Evolutionary conservation across 2,329 filamentous ascomycete species (phyloP), one percentile per base, ranked within the genome.

Genomic region (Beauveria australis): DNA sequence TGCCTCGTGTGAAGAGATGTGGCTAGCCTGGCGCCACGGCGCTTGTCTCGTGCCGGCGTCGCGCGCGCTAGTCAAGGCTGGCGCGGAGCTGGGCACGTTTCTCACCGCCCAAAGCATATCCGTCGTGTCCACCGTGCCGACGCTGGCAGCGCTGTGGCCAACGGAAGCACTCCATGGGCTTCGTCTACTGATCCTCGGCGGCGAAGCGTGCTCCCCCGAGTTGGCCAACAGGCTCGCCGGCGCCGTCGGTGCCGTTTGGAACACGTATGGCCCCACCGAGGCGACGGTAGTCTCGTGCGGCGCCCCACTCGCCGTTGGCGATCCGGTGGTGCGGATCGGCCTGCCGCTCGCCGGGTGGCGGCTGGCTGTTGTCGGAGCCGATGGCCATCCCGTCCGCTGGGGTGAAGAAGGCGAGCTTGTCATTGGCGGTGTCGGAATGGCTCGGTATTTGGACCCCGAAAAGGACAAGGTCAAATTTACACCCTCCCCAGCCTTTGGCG

Each of bases 351-450:
- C 61, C 26, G 65, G 65, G 1, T 67, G 65, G 65, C 63, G 63
- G 43, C 61, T 67, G n/a, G 65, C 65, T 58, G 65, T 67, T 16
- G 64, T 66, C 64, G 78, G 73, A 37, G 66, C 69, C 10, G 74
- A 78, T 59, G 77, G 76, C 2, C 73, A 79, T 57, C 73, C 76
- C n/a, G 69, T 79, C 14, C 72, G 74, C 26, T 67, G 74, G 65
- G 65, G 65, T 18, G 60, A 67, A 41, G 63, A 65, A 44, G 65
- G 65, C 5, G 65, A 67, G 65, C 59, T 67, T 43, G 60, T 67
- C 26, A 67, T 67, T 47, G 65, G 65, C n/a, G 65, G 65, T 9
- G 63, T 66, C 14, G 65, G 65, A 22, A 65, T 66, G 61, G 65
- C 64, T 8, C 65, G 64, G 5, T 67, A 67, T n/a, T 62, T 67